A percentile compares a stretch with the other conserved stretches of the same genome.
These are phyloP conservation scores for Pichia insulana DNA, from an alignment of 805 yeast species.

Conservation along the genomic window DNA sequence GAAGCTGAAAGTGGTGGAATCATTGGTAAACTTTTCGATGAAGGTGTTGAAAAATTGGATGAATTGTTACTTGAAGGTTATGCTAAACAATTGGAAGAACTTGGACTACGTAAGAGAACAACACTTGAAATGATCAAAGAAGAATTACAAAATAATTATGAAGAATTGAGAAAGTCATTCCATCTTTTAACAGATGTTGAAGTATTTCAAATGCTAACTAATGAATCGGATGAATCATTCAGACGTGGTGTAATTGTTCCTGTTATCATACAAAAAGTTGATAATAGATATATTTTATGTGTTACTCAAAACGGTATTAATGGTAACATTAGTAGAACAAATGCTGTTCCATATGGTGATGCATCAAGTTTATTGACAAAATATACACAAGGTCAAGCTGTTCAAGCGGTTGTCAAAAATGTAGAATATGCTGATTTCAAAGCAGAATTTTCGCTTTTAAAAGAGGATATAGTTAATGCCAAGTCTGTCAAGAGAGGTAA, in stretches of 20 bases:
- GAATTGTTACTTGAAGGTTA: slow-evolving; percentile 85
- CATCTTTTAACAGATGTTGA: slow-evolving; percentile 57
- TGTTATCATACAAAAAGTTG: slow-evolving; percentile 60
- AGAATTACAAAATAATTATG: slow-evolving; percentile 81
- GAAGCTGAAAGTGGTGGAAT: slow-evolving; percentile 78
- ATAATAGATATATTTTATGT: slow-evolving; percentile 31
- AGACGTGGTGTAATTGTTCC: slow-evolving; percentile 66
- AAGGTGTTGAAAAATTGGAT: slow-evolving; percentile 67
- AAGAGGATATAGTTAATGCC: slow-evolving; percentile 53
- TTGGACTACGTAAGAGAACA: slow-evolving; percentile 64
- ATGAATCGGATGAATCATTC: slow-evolving; percentile 68
- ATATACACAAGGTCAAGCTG: slow-evolving; percentile 65
- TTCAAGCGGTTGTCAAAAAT: slow-evolving; percentile 68
- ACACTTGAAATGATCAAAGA: slow-evolving; percentile 77
- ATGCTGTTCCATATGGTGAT: slow-evolving; percentile 39
- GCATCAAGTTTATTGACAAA: slow-evolving; percentile 31
- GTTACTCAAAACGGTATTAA: slow-evolving; percentile 48
- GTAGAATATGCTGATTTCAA: slow-evolving; percentile 68
- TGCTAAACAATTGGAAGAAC: slow-evolving; percentile 80
- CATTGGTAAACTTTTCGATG: slow-evolving; percentile 61
- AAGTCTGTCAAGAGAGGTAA: slow-evolving; percentile 31
- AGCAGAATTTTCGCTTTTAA: slow-evolving; percentile 65
- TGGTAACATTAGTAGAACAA: slow-evolving; percentile 26
- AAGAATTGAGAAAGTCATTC: slow-evolving; percentile 72
- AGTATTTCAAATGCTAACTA: slow-evolving; percentile 82